Base-by-base conservation (phyloP, 306 rosid species). In the Abrus precatorius region DNA sequence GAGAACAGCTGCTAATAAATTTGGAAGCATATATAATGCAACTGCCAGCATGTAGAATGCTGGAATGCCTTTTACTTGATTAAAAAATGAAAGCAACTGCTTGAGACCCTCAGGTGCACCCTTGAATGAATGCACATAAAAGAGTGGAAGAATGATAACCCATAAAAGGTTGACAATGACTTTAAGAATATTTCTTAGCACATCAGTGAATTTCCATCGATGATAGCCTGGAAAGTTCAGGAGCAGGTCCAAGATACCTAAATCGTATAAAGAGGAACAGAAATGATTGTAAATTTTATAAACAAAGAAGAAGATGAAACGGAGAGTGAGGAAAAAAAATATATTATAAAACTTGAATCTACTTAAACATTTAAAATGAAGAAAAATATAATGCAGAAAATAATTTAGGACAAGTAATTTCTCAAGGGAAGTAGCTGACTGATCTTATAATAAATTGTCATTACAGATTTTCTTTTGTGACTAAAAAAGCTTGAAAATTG, bases 211-310 rank as follows among this genome's bases (percentile, higher is more conserved):
- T 88, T 77, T 90, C 96, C 98, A 93, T 75, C 93, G 86, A 78
- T 84, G 97, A 84, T 83, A 90, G 78, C 99, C 99, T 5, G 99
- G 97, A 73, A 91, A 95, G 89, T 95, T 95, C 86, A 95, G 78
- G 86, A 82, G 27, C 57, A 95, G 82, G 88, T 95, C 99, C 93
- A 95, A 75, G 80, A 89, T 80, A 85, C 98, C 99, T 95, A 83
- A 79, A 87, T 68, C 60, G 83, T 75, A 87, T 72, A 70, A 34
- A 76, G 83, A 61, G 62, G 33, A 69, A 84, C 53, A 54, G 34
- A 64, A 50, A 76, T 50, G 49, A 57, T 27, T 66, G 66, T 59
- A 70, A 82, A 63, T 78, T 47, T 33, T 11, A 54, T 40, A 57
- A 69, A 56, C 78, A 75, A 45, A 41, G 76, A 81, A 54, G 61